Evolutionary conservation across 768 basidiomycete species (phyloP), one percentile per base, ranked within the genome.

Genomic region (Gloeophyllum trabeum): DNA sequence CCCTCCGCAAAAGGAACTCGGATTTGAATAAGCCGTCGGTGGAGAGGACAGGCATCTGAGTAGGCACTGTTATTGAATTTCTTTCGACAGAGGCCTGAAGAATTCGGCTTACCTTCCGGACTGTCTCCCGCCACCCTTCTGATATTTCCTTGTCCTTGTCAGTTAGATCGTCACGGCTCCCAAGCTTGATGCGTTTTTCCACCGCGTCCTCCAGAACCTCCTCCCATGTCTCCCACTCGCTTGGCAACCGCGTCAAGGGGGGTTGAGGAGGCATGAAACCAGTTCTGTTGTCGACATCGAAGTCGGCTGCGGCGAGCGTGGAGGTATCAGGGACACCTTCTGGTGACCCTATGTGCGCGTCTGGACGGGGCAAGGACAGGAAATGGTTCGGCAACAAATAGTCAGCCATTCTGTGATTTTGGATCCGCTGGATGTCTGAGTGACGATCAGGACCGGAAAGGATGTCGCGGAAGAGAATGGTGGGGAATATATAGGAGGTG

Each of bases 211-310:
- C 75, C 2, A 81, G 70, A 16, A 58, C 55, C 6, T 53, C 57
- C 56, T 94, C 90, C 91, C 88, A 97, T 35, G 62, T 53, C 35
- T 76, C 79, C 75, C 77, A 94, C 42, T 61, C 56, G 1, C 30
- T 43, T 0, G 81, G 78, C 1, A 94, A 69, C 18, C 81, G 72
- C 5, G 61, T 50, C 0, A 81, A 57, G 1, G 91, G 91, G 0
- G 78, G 73, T 12, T 75, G 66, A 0, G 85, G 81, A 2, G 93
- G 86, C 76, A 97, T 81, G 59, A 98, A 97, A 0, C 94, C 93
- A 0, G 90, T 89, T 13, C 78, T 68, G 6, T 82, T 80, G 57
- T 93, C 90, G 46, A 98, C 86, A 57, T 97, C 91, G 65, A 90
- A 98, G 41, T 63, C 61, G 42, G 62, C 61, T 4, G 62, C 62